phyloP scores from a whole-genome alignment of 2,329 filamentous ascomycete genomes.

The Penicillium frequentans region DNA sequence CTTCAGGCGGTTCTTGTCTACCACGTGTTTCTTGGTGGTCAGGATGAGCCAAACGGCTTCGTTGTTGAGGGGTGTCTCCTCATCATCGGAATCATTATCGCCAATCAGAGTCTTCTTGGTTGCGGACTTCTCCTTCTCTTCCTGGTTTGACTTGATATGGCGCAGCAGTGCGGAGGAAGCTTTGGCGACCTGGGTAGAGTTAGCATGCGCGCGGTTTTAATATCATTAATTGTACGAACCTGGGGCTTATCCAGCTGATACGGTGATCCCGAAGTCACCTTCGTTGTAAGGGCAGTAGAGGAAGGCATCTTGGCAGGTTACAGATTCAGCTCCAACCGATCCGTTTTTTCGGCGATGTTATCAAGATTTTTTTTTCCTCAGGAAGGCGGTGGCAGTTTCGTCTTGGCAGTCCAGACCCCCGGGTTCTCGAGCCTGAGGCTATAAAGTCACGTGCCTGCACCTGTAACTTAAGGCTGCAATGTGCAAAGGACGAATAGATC shows the following conservation, averaged over 20 bases:
- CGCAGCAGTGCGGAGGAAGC: slow-evolving; percentile 60
- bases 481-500: too few species aligned
- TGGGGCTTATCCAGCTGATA: slow-evolving; percentile 51
- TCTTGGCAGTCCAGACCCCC: slow-evolving; percentile 25
- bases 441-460: not conserved
- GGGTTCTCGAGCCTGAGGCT: slow-evolving; percentile 16
- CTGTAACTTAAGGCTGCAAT: too few species aligned
- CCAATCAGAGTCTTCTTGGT: slow-evolving; percentile 57
- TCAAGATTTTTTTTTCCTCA: slow-evolving; percentile 16
- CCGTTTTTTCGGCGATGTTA: slow-evolving; percentile 26
- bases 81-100: slow-evolving; percentile 46
- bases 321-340: slow-evolving; percentile 24
- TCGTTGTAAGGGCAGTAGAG: slow-evolving; percentile 42
- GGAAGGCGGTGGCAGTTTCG: slow-evolving; percentile 39
- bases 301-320: slow-evolving; percentile 39
- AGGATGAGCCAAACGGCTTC: slow-evolving; percentile 62
- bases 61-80: slow-evolving; percentile 45
- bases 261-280: slow-evolving; percentile 43
- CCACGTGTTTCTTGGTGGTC: slow-evolving; percentile 66
- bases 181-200: slow-evolving; percentile 51
- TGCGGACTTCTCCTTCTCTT: slow-evolving; percentile 49
- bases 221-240: slow-evolving; percentile 30
- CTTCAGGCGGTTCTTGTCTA: slow-evolving; percentile 76
- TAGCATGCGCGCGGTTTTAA: slow-evolving; percentile 11
- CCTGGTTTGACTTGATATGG: slow-evolving; percentile 54